phyloP scores from a whole-genome alignment of 306 rosid species.

The Prosopis cineraria region DNA sequence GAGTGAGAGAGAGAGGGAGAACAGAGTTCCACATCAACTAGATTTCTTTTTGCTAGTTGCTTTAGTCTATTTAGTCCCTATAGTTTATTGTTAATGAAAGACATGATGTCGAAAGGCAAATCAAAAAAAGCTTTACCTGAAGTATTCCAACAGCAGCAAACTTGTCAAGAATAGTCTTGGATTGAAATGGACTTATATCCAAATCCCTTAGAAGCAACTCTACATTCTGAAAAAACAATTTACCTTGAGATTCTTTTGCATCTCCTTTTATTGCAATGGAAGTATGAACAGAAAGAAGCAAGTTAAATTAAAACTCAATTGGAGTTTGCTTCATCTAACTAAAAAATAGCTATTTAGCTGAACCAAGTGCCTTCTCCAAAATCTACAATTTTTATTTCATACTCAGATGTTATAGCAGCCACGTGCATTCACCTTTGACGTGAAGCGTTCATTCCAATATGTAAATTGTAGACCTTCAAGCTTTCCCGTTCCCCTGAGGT shows the following conservation, averaged over 20 bases:
- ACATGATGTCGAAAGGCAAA: not conserved
- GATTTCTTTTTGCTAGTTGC: not conserved
- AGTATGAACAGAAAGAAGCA: not conserved
- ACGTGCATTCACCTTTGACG: constrained; percentile 68
- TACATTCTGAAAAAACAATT: constrained; percentile 53
- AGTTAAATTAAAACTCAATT: not conserved
- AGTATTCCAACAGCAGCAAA: constrained; percentile 97
- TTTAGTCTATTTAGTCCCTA: not conserved
- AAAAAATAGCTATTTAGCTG: not conserved
- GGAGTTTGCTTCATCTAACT: constrained; percentile 14
- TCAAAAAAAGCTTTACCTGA: constrained; percentile 50
- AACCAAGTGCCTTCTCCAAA: not conserved
- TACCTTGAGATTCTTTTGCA: constrained; percentile 7
- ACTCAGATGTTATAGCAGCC: not conserved
- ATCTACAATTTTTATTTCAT: not conserved
- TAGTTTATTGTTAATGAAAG: not conserved
- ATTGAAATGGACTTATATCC: constrained; percentile 45
- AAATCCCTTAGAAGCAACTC: constrained; percentile 65
- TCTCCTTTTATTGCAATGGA: constrained; percentile 15
- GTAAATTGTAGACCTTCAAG: constrained; percentile 66
- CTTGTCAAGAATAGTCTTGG: constrained; percentile 75
- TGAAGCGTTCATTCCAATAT: constrained; percentile 79
- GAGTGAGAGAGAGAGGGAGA: not conserved
- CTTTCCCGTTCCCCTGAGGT: constrained; percentile 54
- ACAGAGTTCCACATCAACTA: not conserved